Evolutionary conservation across 352 stramenopile genomes (phyloP), one percentile per base, ranked within the genome.

Genomic region (Pythium biforme): DNA sequence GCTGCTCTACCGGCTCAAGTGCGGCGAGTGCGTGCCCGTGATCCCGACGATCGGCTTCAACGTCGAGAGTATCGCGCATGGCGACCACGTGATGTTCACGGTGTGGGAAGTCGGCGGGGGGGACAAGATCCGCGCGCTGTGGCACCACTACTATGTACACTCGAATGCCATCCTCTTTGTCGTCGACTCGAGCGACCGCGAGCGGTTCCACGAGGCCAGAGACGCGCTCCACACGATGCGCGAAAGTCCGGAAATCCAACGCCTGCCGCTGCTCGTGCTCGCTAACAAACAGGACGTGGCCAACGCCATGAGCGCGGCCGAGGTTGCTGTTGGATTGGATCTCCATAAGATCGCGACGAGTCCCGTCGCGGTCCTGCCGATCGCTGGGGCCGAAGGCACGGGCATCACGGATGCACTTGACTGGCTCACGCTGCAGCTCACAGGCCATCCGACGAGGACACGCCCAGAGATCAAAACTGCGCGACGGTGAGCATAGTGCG

Each of bases 1-100:
- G 27, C 97, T 97, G 65, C 78, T 98, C 23, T 89, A 89, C 67
- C 59, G 70, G 33, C 60, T 90, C 20, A 77, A 90, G 60, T 54
- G 81, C 23, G 65, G 68, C 20, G 70, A 81, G 55, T 56, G 68
- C n/a, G 65, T 88, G 14, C 74, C 64, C 19, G 78, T 74, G 57
- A 66, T 81, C 12, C 66, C 75, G 33, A 88, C 82, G 20, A 72
- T 89, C 14, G 74, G 79, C 12, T 89, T 80, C 54, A 85, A 87
- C 57, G 72, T 85, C 31, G 78, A 88, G 55, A 72, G 46, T 9
- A 66, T 88, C 55, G 14, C 55, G 10, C 19, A 47, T 10, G 61
- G 62, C 37, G 62, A 66, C 17, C 59, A 69, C 23, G 66, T 79
- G 2, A 50, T 59, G 25, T 77, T 91, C 56, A 83, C 72, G 15